Evolutionary conservation across 352 stramenopile species (phyloP).

Genomic region (Pythium coloratum): DNA sequence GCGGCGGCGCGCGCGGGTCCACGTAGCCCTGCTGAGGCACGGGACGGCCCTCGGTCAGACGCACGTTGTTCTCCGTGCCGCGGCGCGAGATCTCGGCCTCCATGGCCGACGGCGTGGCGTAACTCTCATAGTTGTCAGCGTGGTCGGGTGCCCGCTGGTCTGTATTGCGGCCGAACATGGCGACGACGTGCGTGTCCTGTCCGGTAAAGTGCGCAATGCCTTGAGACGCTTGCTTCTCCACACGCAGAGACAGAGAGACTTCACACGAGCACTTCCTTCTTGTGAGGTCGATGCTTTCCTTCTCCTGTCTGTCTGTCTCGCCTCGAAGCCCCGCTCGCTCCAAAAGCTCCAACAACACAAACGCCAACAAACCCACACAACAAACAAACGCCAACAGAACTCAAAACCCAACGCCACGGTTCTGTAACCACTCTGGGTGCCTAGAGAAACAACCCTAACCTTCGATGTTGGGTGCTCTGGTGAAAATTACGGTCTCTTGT

Average conservation of each 20-base stretch:
- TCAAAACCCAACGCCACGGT: neutral
- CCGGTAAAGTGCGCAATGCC: slow-evolving; percentile 28
- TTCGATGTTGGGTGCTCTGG: neutral
- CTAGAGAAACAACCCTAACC: neutral
- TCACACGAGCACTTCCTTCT: neutral
- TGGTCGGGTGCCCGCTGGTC: slow-evolving; percentile 33
- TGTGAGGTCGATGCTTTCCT: slow-evolving; percentile 2
- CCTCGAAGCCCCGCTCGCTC: neutral
- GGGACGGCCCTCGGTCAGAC: slow-evolving; percentile 45
- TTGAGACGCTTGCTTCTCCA: neutral
- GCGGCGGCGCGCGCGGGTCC: slow-evolving; percentile 50
- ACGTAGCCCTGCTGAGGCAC: slow-evolving; percentile 59
- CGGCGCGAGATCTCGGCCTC: slow-evolving; percentile 50
- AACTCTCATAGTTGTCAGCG: slow-evolving; percentile 56
- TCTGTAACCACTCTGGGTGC: slow-evolving; percentile 7
- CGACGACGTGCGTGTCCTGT: slow-evolving; percentile 15
- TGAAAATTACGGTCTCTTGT: neutral
- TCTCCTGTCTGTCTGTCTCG: neutral
- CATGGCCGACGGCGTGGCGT: slow-evolving; percentile 54
- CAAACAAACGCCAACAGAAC: slow-evolving; percentile 1
- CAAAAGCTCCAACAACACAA: slow-evolving; percentile 5
- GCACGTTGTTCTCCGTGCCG: slow-evolving; percentile 41
- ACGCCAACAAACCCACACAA: slow-evolving; percentile 1
- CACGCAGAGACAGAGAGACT: slow-evolving; percentile 1
- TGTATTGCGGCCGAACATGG: slow-evolving; percentile 39